Percentiles rank a stretch among this genome's conserved stretches.
Evolutionary conservation across 2,329 filamentous ascomycete species (phyloP).

Genomic region (Escovopsis sp.): DNA sequence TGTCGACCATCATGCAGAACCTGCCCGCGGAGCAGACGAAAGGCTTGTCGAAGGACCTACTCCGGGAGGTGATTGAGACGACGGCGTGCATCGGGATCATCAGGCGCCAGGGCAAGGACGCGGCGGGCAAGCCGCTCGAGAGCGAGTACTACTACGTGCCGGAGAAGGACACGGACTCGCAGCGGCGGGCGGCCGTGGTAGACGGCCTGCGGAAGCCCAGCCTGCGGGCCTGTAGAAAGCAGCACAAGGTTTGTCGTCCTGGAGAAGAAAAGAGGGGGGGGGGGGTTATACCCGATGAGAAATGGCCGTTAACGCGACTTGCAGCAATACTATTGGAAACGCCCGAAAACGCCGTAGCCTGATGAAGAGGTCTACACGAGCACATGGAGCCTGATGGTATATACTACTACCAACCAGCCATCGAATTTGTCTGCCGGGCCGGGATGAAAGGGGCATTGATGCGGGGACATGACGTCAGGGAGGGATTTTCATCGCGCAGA

Average conservation of each 20-base stretch:
- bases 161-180: constrained; percentile 67
- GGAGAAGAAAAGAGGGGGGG: background rate
- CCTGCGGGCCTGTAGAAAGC: constrained; percentile 77
- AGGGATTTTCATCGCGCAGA: too few relatives aligned
- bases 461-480: too few relatives aligned
- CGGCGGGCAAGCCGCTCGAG: constrained; percentile 82
- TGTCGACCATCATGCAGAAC: constrained; percentile 79
- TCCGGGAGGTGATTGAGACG: constrained; percentile 58
- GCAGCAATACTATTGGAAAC: constrained; percentile 59
- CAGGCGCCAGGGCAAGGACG: constrained; percentile 81
- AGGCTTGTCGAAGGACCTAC: constrained; percentile 43
- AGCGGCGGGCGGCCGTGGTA: constrained; percentile 67
- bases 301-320: too few relatives aligned
- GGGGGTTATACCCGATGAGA: constrained; percentile 4
- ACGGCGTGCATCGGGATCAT: constrained; percentile 80
- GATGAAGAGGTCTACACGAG: too few relatives aligned
- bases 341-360: constrained; percentile 40
- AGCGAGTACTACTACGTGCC: constrained; percentile 96
- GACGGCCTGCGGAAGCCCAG: constrained; percentile 80
- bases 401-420: too few relatives aligned
- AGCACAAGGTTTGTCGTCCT: constrained; percentile 70
- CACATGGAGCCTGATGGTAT: too few relatives aligned
- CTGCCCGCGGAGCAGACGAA: constrained; percentile 50
- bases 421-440: too few relatives aligned
- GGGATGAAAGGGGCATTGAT: too few relatives aligned